phyloP scores from a whole-genome alignment of 306 rosid species.

The Prunus persica region DNA sequence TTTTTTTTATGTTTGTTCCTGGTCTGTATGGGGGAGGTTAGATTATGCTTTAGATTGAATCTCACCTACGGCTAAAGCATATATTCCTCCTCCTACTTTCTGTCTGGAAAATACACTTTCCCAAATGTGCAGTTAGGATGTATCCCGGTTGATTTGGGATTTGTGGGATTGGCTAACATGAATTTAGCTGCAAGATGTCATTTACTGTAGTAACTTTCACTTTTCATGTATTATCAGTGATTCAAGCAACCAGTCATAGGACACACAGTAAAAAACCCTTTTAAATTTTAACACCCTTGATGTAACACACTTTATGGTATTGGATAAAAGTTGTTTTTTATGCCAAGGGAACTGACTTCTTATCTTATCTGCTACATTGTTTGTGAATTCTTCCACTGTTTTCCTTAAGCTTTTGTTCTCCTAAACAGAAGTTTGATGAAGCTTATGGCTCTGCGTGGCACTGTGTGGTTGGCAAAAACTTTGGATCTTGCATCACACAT shows the following conservation, averaged over 20 bases:
- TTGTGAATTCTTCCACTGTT: not conserved
- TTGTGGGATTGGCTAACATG: not conserved
- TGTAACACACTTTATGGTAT: not conserved
- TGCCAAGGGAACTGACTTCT: not conserved
- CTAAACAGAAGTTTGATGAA: conserved; percentile 53
- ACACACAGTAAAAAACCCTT: not conserved
- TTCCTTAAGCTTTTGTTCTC: conserved; percentile 1
- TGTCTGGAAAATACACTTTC: not conserved
- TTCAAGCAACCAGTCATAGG: too few relatives aligned
- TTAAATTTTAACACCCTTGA: not conserved
- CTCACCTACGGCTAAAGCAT: not conserved
- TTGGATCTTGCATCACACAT: conserved; percentile 72
- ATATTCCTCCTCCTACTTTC: conserved; percentile 6
- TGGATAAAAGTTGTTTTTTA: not conserved
- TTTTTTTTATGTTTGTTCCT: not conserved
- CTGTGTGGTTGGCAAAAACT: conserved; percentile 65
- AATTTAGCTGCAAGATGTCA: not conserved
- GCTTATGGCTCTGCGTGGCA: conserved; percentile 68
- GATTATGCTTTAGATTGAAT: conserved; percentile 6
- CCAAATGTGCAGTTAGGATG: not conserved
- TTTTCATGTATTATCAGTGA: not conserved
- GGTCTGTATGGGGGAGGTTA: not conserved
- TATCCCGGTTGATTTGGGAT: not conserved
- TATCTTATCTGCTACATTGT: not conserved
- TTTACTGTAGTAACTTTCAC: not conserved